Evolutionary conservation across 1,284 basidiomycete species (phyloP).

Genomic region (Farysia itapuensis): DNA sequence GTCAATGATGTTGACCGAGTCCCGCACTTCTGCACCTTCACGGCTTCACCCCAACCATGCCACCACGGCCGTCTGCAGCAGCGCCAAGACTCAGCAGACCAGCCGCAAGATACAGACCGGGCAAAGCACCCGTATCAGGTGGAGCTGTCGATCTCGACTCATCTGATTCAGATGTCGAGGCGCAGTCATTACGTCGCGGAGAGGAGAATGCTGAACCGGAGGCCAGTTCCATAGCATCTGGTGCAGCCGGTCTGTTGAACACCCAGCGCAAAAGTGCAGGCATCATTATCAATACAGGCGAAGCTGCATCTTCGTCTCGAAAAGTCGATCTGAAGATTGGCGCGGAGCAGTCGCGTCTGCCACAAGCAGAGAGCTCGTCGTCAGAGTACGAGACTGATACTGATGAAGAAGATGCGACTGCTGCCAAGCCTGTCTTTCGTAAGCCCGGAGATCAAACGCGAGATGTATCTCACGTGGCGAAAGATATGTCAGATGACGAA

Average conservation of each 20-base stretch:
- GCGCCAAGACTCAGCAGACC: constrained; percentile 34
- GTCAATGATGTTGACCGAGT: too few relatives aligned
- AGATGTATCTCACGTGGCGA: neutral
- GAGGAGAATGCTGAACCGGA: too few relatives aligned
- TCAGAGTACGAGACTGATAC: constrained; percentile 67
- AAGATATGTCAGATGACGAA: constrained; percentile 62
- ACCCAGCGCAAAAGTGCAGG: constrained; percentile 14
- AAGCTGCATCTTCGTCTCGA: neutral
- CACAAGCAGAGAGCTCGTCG: constrained; percentile 2
- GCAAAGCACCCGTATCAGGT: constrained; percentile 47
- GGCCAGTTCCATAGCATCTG: too few relatives aligned
- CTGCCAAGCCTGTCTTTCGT: constrained; percentile 36
- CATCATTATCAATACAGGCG: constrained; percentile 2
- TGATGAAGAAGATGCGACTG: constrained; percentile 23
- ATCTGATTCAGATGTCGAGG: constrained; percentile 32
- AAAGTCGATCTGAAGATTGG: constrained; percentile 23
- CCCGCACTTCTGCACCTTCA: too few relatives aligned
- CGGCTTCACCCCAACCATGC: too few relatives aligned
- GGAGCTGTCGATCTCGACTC: constrained; percentile 11
- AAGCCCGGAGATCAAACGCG: too few relatives aligned
- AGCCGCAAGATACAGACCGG: constrained; percentile 54
- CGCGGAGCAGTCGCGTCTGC: neutral
- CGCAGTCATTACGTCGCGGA: too few relatives aligned
- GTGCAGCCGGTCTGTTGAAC: too few relatives aligned
- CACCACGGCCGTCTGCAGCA: too few relatives aligned